phyloP scores from a whole-genome alignment of 2,329 filamentous ascomycete genomes.

The Cadophora gregata region DNA sequence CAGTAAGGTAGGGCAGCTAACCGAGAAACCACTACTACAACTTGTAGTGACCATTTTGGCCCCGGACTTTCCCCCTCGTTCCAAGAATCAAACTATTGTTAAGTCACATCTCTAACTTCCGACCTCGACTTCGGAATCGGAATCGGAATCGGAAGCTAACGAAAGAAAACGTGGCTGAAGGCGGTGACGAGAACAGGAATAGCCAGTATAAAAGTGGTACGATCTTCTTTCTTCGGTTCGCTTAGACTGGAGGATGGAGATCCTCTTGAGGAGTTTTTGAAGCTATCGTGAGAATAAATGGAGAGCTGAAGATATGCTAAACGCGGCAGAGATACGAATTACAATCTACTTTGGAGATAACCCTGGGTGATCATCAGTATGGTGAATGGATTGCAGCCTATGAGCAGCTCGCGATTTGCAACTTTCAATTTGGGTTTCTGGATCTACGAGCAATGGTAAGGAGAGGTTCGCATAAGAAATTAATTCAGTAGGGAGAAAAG shows the following conservation, averaged over 20 bases:
- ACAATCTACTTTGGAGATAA: neutral
- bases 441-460: neutral
- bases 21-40: neutral
- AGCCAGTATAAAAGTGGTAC: neutral
- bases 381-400: neutral
- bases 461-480: neutral
- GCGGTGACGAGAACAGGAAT: neutral
- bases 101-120: neutral
- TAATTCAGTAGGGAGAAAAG: neutral
- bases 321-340: neutral
- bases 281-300: neutral
- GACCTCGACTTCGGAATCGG: neutral
- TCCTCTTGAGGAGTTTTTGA: neutral
- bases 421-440: neutral
- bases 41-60: neutral
- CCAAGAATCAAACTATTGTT: too few relatives aligned
- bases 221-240: neutral
- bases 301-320: neutral
- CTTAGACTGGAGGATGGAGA: too few relatives aligned
- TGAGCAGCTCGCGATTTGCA: neutral
- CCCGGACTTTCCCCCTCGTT: neutral
- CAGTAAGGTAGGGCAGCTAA: neutral
- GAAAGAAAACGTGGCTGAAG: neutral
- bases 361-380: neutral
- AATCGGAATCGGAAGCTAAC: neutral